Base-by-base conservation (phyloP, 257 asterid species). In the Thymus quinquecostatus region DNA sequence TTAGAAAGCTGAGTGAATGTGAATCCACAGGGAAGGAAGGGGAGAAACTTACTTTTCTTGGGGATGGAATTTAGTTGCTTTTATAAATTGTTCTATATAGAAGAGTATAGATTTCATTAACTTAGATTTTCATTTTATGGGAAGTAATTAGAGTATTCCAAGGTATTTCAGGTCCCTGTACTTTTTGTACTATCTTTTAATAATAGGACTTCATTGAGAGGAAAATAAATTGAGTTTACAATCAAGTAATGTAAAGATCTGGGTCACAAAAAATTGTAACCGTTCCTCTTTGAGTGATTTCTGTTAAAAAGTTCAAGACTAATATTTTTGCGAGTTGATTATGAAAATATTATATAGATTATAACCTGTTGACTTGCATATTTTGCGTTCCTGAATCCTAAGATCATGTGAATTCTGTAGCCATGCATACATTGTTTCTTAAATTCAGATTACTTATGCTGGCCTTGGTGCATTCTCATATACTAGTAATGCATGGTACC, bases 371-470 rank as follows among this genome's bases (percentile, higher is more conserved):
- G 38, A 27, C 54, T 21, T 21, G 0, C 27, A 13, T 7, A 49
- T 57, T 38, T 11, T 49, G 38, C 58, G 67, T 14, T 54, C 12
- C 5, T 62, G 66, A 53, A 60, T 71, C 45, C 69, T 32, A 72
- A 36, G 41, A 48, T 41, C 66, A 60, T 66, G 47, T 2, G 47
- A 59, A 65, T 40, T 58, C 49, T 49, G 12, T n/a, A 28, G 54
- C 11, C 4, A 27, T 49, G 45, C 66, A 10, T 21, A 21, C 66
- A 47, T 72, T n/a, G 10, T 32, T 14, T 41, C 40, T 28, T 41
- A 47, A 30, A 36, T 60, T 45, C 48, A 77, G 33, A 40, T 47
- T 59, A 50, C 51, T 62, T 9, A 65, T 47, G 21, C 40, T 36
- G 40, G 40, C 8, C 60, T 40, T 41, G 7, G 29, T 59, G 34